These are phyloP conservation scores for Cladosporium oxysporum DNA, from an alignment of 2,329 filamentous ascomycete genomes.

Conservation along the genomic window DNA sequence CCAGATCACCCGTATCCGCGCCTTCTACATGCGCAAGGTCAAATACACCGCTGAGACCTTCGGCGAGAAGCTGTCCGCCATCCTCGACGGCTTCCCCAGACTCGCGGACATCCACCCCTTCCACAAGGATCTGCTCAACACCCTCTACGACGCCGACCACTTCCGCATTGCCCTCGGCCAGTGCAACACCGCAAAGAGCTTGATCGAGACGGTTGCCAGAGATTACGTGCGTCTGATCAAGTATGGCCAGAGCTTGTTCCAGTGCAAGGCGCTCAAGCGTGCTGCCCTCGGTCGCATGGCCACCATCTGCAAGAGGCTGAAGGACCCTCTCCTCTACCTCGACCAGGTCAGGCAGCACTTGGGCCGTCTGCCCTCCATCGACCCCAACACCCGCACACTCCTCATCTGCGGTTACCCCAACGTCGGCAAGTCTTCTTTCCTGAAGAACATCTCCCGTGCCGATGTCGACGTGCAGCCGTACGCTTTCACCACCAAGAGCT, in stretches of 20 bases:
- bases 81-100: constrained; percentile 89
- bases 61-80: constrained; percentile 85
- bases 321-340: constrained; percentile 91
- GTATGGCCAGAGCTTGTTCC: constrained; percentile 95
- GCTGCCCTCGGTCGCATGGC: constrained; percentile 97
- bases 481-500: constrained; percentile 95
- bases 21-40: constrained; percentile 96
- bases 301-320: constrained; percentile 90
- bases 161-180: constrained; percentile 97
- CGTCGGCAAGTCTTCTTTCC: constrained; percentile 94
- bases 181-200: constrained; percentile 89
- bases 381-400: constrained; percentile 93
- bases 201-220: constrained; percentile 93
- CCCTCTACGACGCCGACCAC: constrained; percentile 96
- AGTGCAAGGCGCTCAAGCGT: constrained; percentile 98
- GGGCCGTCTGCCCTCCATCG: constrained; percentile 95
- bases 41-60: constrained; percentile 98
- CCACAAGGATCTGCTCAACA: constrained; percentile 90
- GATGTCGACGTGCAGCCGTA: constrained; percentile 98
- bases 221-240: constrained; percentile 96
- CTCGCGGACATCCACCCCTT: constrained; percentile 95
- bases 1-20: constrained; percentile 90
- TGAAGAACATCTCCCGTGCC: constrained; percentile 86
- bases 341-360: constrained; percentile 97
- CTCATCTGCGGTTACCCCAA: constrained; percentile 98